Percentiles rank a stretch among this genome's conserved stretches.
Evolutionary conservation across 1,139 yeast genomes (phyloP).

Genomic region (Pneumocystis sp.): DNA sequence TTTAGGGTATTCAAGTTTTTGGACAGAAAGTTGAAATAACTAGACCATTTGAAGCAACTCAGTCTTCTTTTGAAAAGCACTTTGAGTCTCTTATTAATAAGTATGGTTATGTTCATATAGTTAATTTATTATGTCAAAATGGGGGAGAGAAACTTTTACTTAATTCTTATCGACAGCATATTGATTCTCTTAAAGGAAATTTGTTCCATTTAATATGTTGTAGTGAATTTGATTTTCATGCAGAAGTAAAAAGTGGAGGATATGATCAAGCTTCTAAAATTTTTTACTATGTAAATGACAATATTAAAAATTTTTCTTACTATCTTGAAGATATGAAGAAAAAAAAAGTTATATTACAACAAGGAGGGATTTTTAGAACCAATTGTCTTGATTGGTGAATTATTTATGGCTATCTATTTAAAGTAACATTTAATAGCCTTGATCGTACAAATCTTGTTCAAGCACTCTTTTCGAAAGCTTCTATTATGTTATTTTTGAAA

Average conservation of each 20-base stretch:
- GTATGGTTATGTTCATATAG: conserved; percentile 76
- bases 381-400: conserved; percentile 71
- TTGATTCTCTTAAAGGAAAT: conserved; percentile 32
- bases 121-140: conserved; percentile 68
- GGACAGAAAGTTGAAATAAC: conserved; percentile 73
- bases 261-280: conserved; percentile 70
- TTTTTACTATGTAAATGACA: conserved; percentile 45
- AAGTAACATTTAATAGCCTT: conserved; percentile 22
- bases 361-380: conserved; percentile 77
- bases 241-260: conserved; percentile 76
- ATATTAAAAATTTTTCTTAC: conserved; percentile 66
- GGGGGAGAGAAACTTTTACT: conserved; percentile 63
- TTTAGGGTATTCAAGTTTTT: conserved; percentile 39
- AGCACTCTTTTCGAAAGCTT: conserved; percentile 59
- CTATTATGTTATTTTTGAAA: conserved; percentile 50
- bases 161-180: conserved; percentile 43
- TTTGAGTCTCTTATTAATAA: conserved; percentile 51
- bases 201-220: conserved; percentile 26
- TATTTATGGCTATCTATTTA: background rate
- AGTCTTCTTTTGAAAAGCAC: conserved; percentile 75
- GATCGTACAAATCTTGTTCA: conserved; percentile 90
- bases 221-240: conserved; percentile 88
- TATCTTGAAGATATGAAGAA: conserved; percentile 38
- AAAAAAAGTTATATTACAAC: conserved; percentile 41
- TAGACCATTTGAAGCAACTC: conserved; percentile 80